phyloP scores from a whole-genome alignment of 306 rosid species.

The Ormosia semicastrata region DNA sequence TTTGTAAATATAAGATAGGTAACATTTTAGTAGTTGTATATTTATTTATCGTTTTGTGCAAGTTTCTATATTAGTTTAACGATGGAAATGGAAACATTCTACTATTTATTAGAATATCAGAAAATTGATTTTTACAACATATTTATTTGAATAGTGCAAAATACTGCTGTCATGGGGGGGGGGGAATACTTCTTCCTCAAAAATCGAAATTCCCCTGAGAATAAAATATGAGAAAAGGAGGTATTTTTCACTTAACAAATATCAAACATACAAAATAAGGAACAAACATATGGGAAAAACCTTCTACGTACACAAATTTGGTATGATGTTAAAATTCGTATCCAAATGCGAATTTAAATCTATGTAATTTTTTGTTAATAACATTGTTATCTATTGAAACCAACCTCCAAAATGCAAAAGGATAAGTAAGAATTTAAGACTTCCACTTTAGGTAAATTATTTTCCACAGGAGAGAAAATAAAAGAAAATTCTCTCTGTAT shows the following conservation, averaged over 20 bases:
- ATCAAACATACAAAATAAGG: not conserved
- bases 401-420: not conserved
- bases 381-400: not conserved
- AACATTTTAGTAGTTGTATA: not conserved
- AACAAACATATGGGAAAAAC: not conserved
- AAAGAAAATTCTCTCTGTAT: not conserved
- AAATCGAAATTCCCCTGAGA: not conserved
- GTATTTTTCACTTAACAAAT: too few species aligned
- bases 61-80: not conserved
- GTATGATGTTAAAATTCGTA: not conserved
- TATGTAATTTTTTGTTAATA: not conserved
- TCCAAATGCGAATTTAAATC: not conserved
- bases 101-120: not conserved
- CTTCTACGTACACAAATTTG: not conserved
- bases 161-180: not conserved
- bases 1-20: not conserved
- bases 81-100: not conserved
- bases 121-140: not conserved
- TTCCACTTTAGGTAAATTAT: not conserved
- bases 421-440: not conserved
- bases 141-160: not conserved
- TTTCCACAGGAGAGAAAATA: not conserved
- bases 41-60: not conserved
- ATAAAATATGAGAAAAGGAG: not conserved
- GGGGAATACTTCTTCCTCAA: not conserved